phyloP scores from a whole-genome alignment of 805 yeast genomes.

The Pichia manshurica region DNA sequence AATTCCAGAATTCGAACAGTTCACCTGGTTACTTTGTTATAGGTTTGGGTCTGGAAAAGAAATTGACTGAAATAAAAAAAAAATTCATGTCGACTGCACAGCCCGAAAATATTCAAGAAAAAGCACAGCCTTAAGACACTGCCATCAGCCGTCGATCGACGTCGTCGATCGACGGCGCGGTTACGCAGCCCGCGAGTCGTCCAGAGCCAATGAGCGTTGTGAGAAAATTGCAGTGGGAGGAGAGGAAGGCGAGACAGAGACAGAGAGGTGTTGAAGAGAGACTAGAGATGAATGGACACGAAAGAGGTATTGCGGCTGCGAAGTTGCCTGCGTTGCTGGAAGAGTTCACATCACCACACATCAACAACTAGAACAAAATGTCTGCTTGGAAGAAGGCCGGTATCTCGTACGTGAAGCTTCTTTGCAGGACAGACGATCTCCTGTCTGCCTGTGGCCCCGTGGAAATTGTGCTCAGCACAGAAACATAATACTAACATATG shows the following conservation, averaged over 20 bases:
- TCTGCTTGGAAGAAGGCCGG: conserved; percentile 64
- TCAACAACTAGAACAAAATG: conserved; percentile 30
- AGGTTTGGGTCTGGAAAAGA: too few species aligned
- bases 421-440: too few species aligned
- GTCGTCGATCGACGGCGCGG: conserved; percentile 17
- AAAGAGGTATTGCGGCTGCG: too few species aligned
- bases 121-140: too few species aligned
- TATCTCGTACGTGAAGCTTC: conserved; percentile 41
- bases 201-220: neutral
- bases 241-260: conserved; percentile 1
- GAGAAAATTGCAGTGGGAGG: neutral
- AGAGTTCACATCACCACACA: neutral
- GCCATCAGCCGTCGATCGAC: too few species aligned
- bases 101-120: neutral
- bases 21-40: too few species aligned
- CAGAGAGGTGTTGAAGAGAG: neutral
- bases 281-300: neutral
- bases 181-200: conserved; percentile 1
- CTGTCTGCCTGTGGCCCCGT: too few species aligned
- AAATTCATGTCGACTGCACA: conserved; percentile 2
- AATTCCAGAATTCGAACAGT: neutral
- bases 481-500: too few species aligned
- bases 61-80: neutral
- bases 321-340: neutral
- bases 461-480: too few species aligned